A percentile compares a stretch with the other conserved stretches of the same genome.
These are phyloP conservation scores for Botrytis medusae DNA, from an alignment of 2,329 filamentous ascomycete species.

Conservation along the genomic window DNA sequence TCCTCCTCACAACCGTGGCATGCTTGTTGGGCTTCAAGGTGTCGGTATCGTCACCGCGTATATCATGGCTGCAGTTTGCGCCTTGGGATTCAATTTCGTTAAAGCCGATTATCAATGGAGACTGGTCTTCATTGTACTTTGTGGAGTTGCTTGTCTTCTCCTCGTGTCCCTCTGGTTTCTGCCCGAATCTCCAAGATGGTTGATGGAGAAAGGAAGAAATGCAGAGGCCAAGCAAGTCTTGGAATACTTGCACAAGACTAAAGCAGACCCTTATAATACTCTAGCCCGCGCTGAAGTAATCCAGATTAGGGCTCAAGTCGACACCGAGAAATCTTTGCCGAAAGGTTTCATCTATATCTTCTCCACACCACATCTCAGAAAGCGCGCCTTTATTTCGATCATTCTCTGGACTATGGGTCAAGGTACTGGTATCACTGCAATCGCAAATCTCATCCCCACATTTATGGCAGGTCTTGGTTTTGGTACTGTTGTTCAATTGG, in stretches of 20 bases:
- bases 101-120: slow-evolving; percentile 14
- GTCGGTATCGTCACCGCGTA: slow-evolving; percentile 38
- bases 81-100: slow-evolving; percentile 9
- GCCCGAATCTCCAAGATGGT: slow-evolving; percentile 64
- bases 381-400: slow-evolving; percentile 11
- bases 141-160: slow-evolving; percentile 27
- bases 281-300: slow-evolving; percentile 11
- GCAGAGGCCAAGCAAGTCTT: slow-evolving; percentile 27
- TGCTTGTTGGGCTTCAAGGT: slow-evolving; percentile 40
- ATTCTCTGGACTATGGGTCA: slow-evolving; percentile 17
- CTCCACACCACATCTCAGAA: slow-evolving; percentile 12
- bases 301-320: slow-evolving; percentile 12
- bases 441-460: slow-evolving; percentile 16
- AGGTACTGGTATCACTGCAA: slow-evolving; percentile 13
- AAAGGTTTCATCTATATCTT: slow-evolving; percentile 21
- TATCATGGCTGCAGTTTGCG: slow-evolving; percentile 28
- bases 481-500: slow-evolving; percentile 11
- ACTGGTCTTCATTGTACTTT: slow-evolving; percentile 11
- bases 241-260: slow-evolving; percentile 23
- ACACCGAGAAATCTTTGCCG: slow-evolving; percentile 1
- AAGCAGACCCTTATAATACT: slow-evolving; percentile 2
- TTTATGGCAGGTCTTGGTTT: slow-evolving; percentile 16
- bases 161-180: slow-evolving; percentile 53
- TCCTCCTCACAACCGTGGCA: slow-evolving; percentile 36
- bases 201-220: slow-evolving; percentile 25